These are phyloP conservation scores for Tylopilus vinaceipallidus DNA, from an alignment of 768 basidiomycete genomes.

Conservation along the genomic window DNA sequence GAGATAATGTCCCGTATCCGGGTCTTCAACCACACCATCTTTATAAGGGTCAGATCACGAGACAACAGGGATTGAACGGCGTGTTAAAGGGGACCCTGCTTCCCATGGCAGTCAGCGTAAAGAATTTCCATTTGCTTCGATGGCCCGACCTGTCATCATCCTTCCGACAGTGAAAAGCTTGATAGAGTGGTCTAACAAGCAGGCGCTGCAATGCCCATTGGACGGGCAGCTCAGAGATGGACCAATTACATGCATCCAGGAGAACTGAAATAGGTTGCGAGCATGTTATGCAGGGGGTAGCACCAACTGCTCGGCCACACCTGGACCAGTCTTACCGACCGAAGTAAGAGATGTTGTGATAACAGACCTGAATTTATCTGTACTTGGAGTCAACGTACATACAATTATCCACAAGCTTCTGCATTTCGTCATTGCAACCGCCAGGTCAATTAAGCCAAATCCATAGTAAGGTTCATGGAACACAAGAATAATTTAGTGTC, in stretches of 20 bases:
- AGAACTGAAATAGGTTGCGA: too few species aligned
- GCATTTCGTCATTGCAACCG: slow-evolving; percentile 17
- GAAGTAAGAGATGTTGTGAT: slow-evolving; percentile 4
- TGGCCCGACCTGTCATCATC: neutral
- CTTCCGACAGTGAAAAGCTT: neutral
- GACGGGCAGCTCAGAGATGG: neutral
- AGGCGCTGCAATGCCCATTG: neutral
- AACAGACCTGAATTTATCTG: slow-evolving; percentile 29
- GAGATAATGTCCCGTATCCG: neutral
- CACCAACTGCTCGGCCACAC: too few species aligned
- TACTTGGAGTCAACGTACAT: slow-evolving; percentile 18
- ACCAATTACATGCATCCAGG: neutral
- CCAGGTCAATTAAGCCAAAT: slow-evolving; percentile 26
- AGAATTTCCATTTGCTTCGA: neutral
- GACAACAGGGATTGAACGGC: neutral
- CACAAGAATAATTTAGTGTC: slow-evolving; percentile 9
- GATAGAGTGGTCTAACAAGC: neutral
- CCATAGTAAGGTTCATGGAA: slow-evolving; percentile 14
- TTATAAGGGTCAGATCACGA: slow-evolving; percentile 7
- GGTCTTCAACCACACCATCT: too few species aligned
- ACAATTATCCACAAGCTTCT: slow-evolving; percentile 8
- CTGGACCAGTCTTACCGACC: neutral
- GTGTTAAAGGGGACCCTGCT: neutral
- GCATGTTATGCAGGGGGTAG: too few species aligned
- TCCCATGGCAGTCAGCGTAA: neutral